Base-by-base conservation (phyloP, 768 basidiomycete genomes). In the Austroboletus eburneus region DNA sequence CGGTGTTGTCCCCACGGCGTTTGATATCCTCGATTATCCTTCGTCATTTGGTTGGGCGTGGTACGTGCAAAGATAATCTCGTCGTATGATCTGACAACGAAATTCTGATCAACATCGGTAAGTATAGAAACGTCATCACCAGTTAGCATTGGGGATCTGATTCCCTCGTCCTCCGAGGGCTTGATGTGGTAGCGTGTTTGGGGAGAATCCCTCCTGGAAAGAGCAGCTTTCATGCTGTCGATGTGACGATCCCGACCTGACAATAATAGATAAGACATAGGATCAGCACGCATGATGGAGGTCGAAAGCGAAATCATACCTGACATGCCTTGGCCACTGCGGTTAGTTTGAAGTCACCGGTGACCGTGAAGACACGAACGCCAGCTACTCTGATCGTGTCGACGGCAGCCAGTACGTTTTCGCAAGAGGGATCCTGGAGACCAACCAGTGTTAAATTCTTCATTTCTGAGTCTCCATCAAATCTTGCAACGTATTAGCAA, bases 391-490 rank as follows among this genome's bases (percentile, higher is more conserved):
- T 63, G 54, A 75, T 76, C 39, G 72, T 64, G 4, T 65, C 50
- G 2, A 82, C 74, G 7, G 80, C 72, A 0, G 60, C 63, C 3
- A 69, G 67, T n/a, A 74, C 72, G 42, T 80, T 73, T 4, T 70
- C 70, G 16, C 80, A 72, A n/a, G 79, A 79, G 13, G 80, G 80
- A 51, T 82, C 80, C 51, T 71, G 71, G 49, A 82, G 70, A 10
- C 77, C 77, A 8, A 78, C 63, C 48, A 81, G 68, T 3, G 66
- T 72, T 48, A 80, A 65, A 25, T 65, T 68, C n/a, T 58, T 39
- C 45, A 59, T 68, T 59, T 52, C 74, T 46, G 43, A 59, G 49
- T 58, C n/a, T n/a, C 70, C 56, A 68, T 69, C 18, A 72, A 62
- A 24, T 79, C 74, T 25, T 64, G 61, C 51, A 67, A 45, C 24